Base-by-base conservation (phyloP, 306 rosid genomes). In the Prunus mira region DNA sequence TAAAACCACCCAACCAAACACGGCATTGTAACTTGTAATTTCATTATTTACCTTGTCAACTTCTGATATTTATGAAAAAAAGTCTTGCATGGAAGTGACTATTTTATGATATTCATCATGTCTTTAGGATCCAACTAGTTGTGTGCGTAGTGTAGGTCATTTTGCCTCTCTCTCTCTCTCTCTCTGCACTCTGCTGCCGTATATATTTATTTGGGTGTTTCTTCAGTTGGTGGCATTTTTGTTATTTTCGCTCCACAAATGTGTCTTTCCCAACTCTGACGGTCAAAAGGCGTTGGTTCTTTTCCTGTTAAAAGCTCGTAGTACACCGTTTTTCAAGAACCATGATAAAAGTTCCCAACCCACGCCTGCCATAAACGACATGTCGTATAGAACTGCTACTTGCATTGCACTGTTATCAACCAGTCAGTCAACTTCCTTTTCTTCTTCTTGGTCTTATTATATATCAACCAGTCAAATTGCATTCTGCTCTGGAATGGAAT, bases 271-370 rank as follows among this genome's bases (percentile, higher is more conserved):
- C 60, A 79, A 72, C 51, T 83, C 58, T 28, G 85, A 80, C 75
- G 86, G 87, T 89, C 86, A 89, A 92, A 92, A 90, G 82, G 85
- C 20, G 7, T 9, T 0, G 12, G 80, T 55, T 6, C 70, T 14
- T 86, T 89, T 58, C 69, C 80, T 77, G 87, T 69, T 84, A 66
- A 84, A 88, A 85, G 85, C 81, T 45, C 76, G 58, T 65, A 62
- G 6, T 49, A 14, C 73, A 65, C 83, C 86, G 86, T 86, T 76
- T 70, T 69, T 79, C 72, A 90, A 88, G 81, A 67, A 82, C 25
- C 72, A 78, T 67, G 74, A 69, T 58, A 83, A 78, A 69, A 57
- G 74, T 18, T 66, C 14, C 17, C 41, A 58, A 79, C 19, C 27
- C 54, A 87, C 57, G 56, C 68, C 49, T 24, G 76, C 43, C 75